Conservation (phyloP, 352 stramenopile genomes). For the Globisporangium paddicum region DNA sequence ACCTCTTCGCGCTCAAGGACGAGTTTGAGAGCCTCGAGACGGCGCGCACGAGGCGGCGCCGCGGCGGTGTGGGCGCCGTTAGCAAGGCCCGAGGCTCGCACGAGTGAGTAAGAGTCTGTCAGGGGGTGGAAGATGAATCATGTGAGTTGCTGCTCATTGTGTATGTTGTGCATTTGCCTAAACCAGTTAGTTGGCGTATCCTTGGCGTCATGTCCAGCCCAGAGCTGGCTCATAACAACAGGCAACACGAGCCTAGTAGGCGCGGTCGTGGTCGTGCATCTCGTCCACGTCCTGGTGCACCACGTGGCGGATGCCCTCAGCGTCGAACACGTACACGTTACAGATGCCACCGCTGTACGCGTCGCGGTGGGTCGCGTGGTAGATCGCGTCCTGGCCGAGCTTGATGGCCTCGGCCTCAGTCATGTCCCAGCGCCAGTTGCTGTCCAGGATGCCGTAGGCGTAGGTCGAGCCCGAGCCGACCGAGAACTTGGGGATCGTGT, state of each 20-base stretch:
- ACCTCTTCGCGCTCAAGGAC: constrained; percentile 31
- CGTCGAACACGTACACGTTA: constrained; percentile 97
- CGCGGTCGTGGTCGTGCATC: constrained; percentile 91
- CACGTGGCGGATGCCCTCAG: constrained; percentile 96
- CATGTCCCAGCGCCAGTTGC: constrained; percentile 94
- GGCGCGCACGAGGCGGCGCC: constrained; percentile 5
- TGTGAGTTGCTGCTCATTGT: neutral
- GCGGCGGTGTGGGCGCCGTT: constrained; percentile 8
- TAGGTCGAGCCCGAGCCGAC: constrained; percentile 99
- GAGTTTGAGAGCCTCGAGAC: constrained; percentile 19
- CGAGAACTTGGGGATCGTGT: constrained; percentile 95
- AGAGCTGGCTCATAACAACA: no score
- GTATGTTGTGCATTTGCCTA: neutral
- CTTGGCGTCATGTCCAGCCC: no score
- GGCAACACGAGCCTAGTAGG: constrained; percentile 49
- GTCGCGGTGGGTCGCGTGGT: constrained; percentile 99
- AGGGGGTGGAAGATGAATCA: no score
- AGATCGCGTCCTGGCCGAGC: constrained; percentile 98
- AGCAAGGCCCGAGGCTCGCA: constrained; percentile 14
- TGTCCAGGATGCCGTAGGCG: constrained; percentile 99
- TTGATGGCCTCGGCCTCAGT: constrained; percentile 99
- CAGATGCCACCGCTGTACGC: constrained; percentile 97
- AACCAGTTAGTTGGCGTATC: no score
- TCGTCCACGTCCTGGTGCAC: constrained; percentile 97
- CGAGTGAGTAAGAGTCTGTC: constrained; percentile 5